Base-by-base conservation (phyloP, 768 basidiomycete species). In the Lactifluus echinatus region DNA sequence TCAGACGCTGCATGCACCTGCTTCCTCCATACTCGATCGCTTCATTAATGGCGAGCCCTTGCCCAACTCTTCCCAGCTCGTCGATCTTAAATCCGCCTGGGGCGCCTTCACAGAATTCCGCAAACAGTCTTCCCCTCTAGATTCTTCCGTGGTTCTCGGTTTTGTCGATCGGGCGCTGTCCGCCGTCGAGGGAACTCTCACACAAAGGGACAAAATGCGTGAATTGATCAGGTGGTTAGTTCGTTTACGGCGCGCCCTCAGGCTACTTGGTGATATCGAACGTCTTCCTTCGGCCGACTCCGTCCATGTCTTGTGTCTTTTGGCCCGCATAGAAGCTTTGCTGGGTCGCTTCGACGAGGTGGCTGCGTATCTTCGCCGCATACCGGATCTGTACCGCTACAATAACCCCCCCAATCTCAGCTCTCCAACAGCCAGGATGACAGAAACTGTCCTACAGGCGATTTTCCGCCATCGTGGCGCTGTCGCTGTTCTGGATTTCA, bases 161-260 rank as follows among this genome's bases (percentile, higher is more conserved):
- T 63, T 63, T 24, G 47, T 57, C 24, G 62, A 63, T 61, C 60
- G 60, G n/a, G 55, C 53, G 2, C 34, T 57, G 12, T 44, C 59
- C 21, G 39, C 34, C 36, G n/a, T 61, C n/a, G 62, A 63, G 45
- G 44, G 17, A 19, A 29, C 51, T 12, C 52, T 53, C 47, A 26
- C 29, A n/a, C 34, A 39, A 26, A 23, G 29, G 24, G 44, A 62
- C 19, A 50, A 57, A 48, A 26, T 46, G 49, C 59, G 45, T 4
- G 53, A 60, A 23, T 48, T 63, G 31, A 46, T 55, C 29, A 36
- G 55, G 42, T 63, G 62, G 62, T 40, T 33, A 7, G 33, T 36
- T 42, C 61, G 61, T 23, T 36, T 62, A 48, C 50, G 51, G 15
- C 51, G 34, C 17, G 34, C 45, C 46, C 49, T 61, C 37, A 50